Evolutionary conservation across 805 yeast genomes (phyloP).

Genomic region (Wickerhamiella parazyma): DNA sequence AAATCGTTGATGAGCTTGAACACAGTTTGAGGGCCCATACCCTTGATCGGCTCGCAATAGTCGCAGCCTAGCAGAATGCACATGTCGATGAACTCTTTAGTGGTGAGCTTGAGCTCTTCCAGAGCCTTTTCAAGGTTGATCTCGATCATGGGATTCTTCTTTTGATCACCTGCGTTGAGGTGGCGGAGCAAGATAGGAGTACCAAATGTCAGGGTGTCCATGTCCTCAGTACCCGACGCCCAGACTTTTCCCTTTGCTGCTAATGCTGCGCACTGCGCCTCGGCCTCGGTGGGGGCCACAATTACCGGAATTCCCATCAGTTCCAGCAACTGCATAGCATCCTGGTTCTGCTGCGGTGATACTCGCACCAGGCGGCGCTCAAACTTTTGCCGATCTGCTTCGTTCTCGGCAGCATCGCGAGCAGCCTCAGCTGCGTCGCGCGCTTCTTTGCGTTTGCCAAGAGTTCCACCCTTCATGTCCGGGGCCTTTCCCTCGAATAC

Average conservation of each 20-base stretch:
- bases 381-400: slow-evolving; percentile 57
- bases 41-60: slow-evolving; percentile 88
- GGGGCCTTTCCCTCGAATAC: slow-evolving; percentile 99
- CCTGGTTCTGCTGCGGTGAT: slow-evolving; percentile 82
- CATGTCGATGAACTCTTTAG: slow-evolving; percentile 68
- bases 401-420: slow-evolving; percentile 60
- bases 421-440: slow-evolving; percentile 37
- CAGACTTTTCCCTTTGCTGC: slow-evolving; percentile 84
- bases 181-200: slow-evolving; percentile 78
- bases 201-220: slow-evolving; percentile 91
- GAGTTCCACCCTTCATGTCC: slow-evolving; percentile 79
- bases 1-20: slow-evolving; percentile 76
- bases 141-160: slow-evolving; percentile 85
- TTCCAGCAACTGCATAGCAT: slow-evolving; percentile 65
- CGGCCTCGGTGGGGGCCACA: slow-evolving; percentile 96
- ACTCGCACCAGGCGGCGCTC: slow-evolving; percentile 86
- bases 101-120: slow-evolving; percentile 62
- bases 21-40: slow-evolving; percentile 95
- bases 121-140: slow-evolving; percentile 53
- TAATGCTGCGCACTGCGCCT: slow-evolving; percentile 92
- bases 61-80: slow-evolving; percentile 94
- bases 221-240: slow-evolving; percentile 97
- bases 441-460: slow-evolving; percentile 68
- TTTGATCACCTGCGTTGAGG: slow-evolving; percentile 84
- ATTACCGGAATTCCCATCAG: slow-evolving; percentile 94